Conservation (phyloP, 768 basidiomycete species). For the Boletus reticuloceps region DNA sequence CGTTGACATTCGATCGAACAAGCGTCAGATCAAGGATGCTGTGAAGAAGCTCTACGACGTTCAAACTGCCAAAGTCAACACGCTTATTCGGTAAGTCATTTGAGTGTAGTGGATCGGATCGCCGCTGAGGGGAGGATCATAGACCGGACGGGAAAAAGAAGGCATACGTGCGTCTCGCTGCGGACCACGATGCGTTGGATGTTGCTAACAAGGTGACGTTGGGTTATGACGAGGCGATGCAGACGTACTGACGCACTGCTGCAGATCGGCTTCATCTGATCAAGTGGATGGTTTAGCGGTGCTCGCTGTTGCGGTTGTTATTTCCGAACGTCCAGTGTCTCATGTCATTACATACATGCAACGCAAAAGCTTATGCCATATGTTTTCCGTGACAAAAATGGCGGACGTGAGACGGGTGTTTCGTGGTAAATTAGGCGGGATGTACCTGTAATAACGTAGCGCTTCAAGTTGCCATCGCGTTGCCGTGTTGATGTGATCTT, state of each 20-base stretch:
- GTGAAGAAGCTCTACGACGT: constrained; percentile 99
- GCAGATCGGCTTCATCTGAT: constrained; percentile 89
- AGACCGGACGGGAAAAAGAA: constrained; percentile 99
- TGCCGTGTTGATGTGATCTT: constrained; percentile 20
- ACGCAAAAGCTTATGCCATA: no score
- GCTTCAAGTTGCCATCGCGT: no score
- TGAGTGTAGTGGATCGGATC: background rate
- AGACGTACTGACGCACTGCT: background rate
- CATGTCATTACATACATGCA: background rate
- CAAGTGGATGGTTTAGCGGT: background rate
- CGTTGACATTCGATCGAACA: constrained; percentile 93
- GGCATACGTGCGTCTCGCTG: constrained; percentile 93
- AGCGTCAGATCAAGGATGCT: constrained; percentile 98
- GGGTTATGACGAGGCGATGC: background rate
- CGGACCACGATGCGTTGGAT: constrained; percentile 96
- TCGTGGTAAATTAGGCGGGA: no score
- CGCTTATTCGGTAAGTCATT: constrained; percentile 81
- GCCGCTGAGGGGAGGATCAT: background rate
- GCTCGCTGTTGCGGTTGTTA: no score
- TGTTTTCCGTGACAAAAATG: no score
- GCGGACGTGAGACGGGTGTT: no score
- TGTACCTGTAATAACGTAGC: no score
- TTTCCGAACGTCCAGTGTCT: background rate
- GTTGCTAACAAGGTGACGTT: constrained; percentile 89
- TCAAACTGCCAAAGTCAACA: constrained; percentile 94